Evolutionary conservation across 768 basidiomycete genomes (phyloP).

Genomic region (Mycena leptocephala): DNA sequence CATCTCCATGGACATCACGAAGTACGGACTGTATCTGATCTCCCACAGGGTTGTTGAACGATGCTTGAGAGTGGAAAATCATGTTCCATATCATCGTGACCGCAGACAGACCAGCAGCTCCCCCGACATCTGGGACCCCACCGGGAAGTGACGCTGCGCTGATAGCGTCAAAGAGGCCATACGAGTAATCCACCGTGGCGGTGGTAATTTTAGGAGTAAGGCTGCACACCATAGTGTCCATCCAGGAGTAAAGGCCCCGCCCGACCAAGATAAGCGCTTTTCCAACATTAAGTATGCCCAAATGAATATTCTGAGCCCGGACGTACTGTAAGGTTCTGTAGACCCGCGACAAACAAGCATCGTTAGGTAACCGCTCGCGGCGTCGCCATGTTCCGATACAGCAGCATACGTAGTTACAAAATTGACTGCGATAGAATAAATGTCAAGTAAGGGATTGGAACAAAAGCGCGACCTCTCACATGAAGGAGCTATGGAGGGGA

Average conservation of each 20-base stretch:
- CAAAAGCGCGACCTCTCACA: too few relatives aligned
- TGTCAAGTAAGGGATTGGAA: neutral
- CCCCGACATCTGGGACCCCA: neutral
- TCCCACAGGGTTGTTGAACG: neutral
- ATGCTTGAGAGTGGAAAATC: neutral
- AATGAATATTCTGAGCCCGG: neutral
- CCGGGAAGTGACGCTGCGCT: neutral
- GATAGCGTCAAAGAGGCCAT: neutral
- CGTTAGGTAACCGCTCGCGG: neutral
- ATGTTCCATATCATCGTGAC: neutral
- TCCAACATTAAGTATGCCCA: neutral
- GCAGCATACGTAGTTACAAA: neutral
- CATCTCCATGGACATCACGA: neutral
- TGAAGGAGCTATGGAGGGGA: too few relatives aligned
- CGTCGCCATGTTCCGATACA: too few relatives aligned
- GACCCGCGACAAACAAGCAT: slow-evolving; percentile 9
- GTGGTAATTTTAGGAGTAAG: neutral
- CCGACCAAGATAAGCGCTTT: neutral
- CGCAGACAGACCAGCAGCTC: neutral
- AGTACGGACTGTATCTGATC: neutral
- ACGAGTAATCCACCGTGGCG: neutral
- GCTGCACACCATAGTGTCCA: neutral
- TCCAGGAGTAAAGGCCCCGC: neutral
- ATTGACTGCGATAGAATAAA: neutral
- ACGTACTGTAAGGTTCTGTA: slow-evolving; percentile 1